Conservation (phyloP, 345 rosid genomes). For the Bretschneidera sinensis region DNA sequence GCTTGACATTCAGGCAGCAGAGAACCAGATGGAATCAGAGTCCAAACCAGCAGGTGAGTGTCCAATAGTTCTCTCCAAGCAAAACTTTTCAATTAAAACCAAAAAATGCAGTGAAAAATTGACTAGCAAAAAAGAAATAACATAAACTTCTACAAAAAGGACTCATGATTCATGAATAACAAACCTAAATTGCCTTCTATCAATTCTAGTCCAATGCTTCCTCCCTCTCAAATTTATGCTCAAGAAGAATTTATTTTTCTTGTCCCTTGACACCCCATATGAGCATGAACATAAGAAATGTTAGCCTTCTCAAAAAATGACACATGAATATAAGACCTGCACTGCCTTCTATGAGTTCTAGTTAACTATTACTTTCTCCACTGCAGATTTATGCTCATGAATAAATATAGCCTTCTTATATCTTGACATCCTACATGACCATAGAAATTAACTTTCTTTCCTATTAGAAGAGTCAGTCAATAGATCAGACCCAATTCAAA, state of each 20-base stretch:
- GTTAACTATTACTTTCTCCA: not conserved
- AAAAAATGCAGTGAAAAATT: not conserved
- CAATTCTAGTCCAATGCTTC: too few species aligned
- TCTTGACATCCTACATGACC: not conserved
- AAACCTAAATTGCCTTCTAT: too few species aligned
- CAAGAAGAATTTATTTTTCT: too few species aligned
- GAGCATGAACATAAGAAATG: too few species aligned
- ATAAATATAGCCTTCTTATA: not conserved
- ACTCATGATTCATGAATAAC: too few species aligned
- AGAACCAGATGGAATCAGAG: slow-evolving; percentile 40
- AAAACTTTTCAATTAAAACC: not conserved
- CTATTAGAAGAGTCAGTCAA: too few species aligned
- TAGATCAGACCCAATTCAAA: too few species aligned
- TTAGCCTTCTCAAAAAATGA: too few species aligned
- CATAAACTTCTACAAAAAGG: not conserved
- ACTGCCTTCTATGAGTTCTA: not conserved
- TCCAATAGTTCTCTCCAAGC: not conserved
- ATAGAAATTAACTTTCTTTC: too few species aligned
- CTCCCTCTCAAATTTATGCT: too few species aligned
- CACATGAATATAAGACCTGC: too few species aligned
- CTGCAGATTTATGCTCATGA: not conserved
- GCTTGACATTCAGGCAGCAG: slow-evolving; percentile 42
- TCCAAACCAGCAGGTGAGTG: slow-evolving; percentile 37
- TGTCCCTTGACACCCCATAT: too few species aligned
- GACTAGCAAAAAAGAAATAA: not conserved